Base-by-base conservation (phyloP, 352 stramenopile genomes). In the Paralagenidium karlingii region DNA sequence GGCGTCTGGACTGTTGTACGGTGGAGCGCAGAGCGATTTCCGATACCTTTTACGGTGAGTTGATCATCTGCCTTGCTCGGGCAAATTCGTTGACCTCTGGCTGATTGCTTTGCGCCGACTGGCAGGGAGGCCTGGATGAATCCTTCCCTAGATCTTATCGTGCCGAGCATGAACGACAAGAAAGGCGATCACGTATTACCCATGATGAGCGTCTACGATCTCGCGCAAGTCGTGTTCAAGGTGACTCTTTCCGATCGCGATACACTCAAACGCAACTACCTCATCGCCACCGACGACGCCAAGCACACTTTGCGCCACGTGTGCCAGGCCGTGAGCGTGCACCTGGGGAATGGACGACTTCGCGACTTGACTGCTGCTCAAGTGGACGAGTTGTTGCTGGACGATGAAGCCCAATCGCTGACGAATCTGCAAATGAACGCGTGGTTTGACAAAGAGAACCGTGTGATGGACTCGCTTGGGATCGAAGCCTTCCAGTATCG, bases 121-220 rank as follows among this genome's bases (percentile, higher is more conserved):
- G n/a, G n/a, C 39, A 74, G 73, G 11, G 51, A 82, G 31, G 69
- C 73, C 11, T 89, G 76, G 76, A 55, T 89, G 61, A 43, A 79
- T 41, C 66, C 76, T 3, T 49, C 66, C 21, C 42, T 40, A 1
- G 58, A 73, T 2, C 28, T 86, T 16, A 40, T 86, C 6, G 68
- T 90, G 5, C 73, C 74, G 8, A 80, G 66, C 29, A 34, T 83
- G 19, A 25, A 34, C 8, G 34, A 54, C 16, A 9, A 28, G 7
- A 40, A 53, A 8, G 67, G 76, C 11, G 53, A 57, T 8, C 89
- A 94, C 41, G 18, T 85, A 27, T 30, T 94, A 24, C 81, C 81
- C 15, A 91, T 82, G 60, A 78, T 94, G 44, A 81, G 76, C 42
- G 60, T 94, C 9, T 82, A 76, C 45, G 81, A 94, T 40, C 41